Evolutionary conservation across 129 eudicot species (phyloP).

Genomic region (Chrysanthemum lavandulifolium): DNA sequence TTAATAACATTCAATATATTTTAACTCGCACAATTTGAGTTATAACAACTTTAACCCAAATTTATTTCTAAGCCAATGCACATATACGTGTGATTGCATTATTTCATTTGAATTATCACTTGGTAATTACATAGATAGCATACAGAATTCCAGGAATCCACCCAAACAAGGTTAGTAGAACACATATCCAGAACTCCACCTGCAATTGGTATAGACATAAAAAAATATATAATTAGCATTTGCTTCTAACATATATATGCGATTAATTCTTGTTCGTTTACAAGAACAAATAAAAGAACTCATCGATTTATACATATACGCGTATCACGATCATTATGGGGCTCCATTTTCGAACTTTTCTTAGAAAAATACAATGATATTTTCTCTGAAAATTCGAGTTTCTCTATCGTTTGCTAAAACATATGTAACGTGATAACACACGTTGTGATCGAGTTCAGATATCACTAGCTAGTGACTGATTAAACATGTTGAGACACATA

Average conservation of each 20-base stretch:
- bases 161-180: background rate
- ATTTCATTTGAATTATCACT: background rate
- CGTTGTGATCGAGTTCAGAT: background rate
- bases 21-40: too few species aligned
- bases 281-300: background rate
- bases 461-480: background rate
- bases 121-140: conserved; percentile 1
- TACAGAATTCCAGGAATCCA: background rate
- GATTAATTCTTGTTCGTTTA: background rate
- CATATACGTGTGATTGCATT: too few species aligned
- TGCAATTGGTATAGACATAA: background rate
- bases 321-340: background rate
- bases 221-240: background rate
- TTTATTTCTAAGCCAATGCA: too few species aligned
- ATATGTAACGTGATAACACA: too few species aligned
- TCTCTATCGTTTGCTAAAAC: too few species aligned
- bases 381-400: too few species aligned
- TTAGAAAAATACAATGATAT: too few species aligned
- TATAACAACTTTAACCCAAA: too few species aligned
- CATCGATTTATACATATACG: background rate
- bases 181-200: conserved; percentile 4
- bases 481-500: background rate
- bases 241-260: background rate
- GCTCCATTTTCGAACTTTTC: too few species aligned
- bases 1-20: too few species aligned